Percentiles rank a stretch among this genome's conserved stretches.
These are phyloP conservation scores for Bruguiera gymnorhiza DNA, from an alignment of 345 rosid species.

Conservation along the genomic window DNA sequence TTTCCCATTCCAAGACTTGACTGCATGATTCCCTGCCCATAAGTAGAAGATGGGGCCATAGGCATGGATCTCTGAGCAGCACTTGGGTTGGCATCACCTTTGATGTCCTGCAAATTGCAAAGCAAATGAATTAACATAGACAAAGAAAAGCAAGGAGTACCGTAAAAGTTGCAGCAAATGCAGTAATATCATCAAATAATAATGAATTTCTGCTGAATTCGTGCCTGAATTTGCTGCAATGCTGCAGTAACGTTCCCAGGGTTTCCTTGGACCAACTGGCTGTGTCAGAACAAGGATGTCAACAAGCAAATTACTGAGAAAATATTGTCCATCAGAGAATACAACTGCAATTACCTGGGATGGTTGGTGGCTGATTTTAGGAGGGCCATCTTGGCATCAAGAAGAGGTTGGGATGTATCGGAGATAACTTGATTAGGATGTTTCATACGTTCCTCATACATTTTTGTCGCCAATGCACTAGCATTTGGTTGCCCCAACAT, in stretches of 20 bases:
- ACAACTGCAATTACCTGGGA: constrained; percentile 54
- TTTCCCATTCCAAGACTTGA: constrained; percentile 80
- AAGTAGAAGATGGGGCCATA: constrained; percentile 75
- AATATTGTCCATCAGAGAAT: constrained; percentile 10
- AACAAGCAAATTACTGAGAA: constrained; percentile 8
- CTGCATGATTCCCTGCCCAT: constrained; percentile 81
- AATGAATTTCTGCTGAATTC: constrained; percentile 46
- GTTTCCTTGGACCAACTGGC: constrained; percentile 88
- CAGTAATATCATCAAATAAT: constrained; percentile 23
- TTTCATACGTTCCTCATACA: constrained; percentile 86
- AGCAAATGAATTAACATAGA: constrained; percentile 20
- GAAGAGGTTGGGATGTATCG: constrained; percentile 72
- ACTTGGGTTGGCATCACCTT: constrained; percentile 62
- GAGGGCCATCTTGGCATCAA: constrained; percentile 86
- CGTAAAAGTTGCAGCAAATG: constrained; percentile 5
- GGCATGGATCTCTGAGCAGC: constrained; percentile 71
- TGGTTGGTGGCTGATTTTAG: constrained; percentile 71
- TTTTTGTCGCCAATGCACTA: constrained; percentile 77
- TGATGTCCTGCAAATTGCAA: constrained; percentile 56
- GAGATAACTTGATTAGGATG: constrained; percentile 68
- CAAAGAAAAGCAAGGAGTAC: constrained; percentile 8
- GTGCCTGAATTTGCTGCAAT: constrained; percentile 89
- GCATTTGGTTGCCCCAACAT: constrained; percentile 78
- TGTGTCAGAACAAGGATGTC: constrained; percentile 25
- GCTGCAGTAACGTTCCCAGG: constrained; percentile 77